Evolutionary conservation across 1,284 basidiomycete species (phyloP), one percentile per base, ranked within the genome.

Genomic region (Boletus mariae): DNA sequence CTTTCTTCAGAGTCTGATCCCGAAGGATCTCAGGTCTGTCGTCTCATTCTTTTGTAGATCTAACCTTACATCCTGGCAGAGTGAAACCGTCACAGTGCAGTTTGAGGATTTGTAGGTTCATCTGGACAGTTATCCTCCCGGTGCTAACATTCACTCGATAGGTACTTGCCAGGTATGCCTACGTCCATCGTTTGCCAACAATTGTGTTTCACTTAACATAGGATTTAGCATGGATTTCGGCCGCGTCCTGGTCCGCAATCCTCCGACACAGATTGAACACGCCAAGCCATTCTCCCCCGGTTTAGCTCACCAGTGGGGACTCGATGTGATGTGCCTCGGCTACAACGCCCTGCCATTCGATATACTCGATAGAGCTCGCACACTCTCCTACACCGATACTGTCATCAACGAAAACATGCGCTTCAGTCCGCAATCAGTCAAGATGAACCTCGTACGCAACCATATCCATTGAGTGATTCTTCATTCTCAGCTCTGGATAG

Each of bases 311-410:
- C 70, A 77, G 32, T 65, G 69, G 49, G 74, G 66, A 45, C 57
- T 63, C 3, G 64, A 76, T 3, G 64, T 77, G 12, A 56, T 63
- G 53, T 71, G 68, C 46, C 63, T 74, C 25, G 72, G 72, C 4
- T 75, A 62, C 55, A 64, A 69, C 15, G 31, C 62, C 25, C 55
- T 65, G 7, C 73, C 72, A 6, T 64, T 73, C 44, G 59, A 71
- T 26, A 45, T 74, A 38, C 47, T 67, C 6, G 58, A 64, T n/a
- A 56, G 40, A 29, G 25, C 61, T 34, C 63, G 59, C 7, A 25
- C 48, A 0, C 57, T 67, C 23, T 67, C 65, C 26, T 62, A 58
- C 51, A 48, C 51, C 11, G 63, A 68, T n/a, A 53, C 61, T 23
- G 59, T 59, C 25, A 45, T 65, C 43, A 57, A 57, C 15, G 64